Percentiles rank a stretch among this genome's conserved stretches.
These are phyloP conservation scores for Dichotomopilus funicola DNA, from an alignment of 2,329 filamentous ascomycete species.

Conservation along the genomic window DNA sequence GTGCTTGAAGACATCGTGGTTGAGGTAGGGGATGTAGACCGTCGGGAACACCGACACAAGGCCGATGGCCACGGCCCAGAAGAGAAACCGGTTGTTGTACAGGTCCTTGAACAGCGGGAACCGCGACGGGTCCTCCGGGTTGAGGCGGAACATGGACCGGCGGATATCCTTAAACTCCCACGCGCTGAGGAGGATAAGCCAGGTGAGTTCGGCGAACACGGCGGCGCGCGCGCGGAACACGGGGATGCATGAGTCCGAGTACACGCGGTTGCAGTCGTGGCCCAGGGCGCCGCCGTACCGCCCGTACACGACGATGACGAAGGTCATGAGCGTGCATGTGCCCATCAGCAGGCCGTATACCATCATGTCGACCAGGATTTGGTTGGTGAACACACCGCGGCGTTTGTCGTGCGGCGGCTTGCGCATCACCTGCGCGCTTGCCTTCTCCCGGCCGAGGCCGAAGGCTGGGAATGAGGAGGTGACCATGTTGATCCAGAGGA, in stretches of 20 bases:
- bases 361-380: slow-evolving; percentile 72
- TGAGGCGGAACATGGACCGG: slow-evolving; percentile 63
- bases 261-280: slow-evolving; percentile 54
- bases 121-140: slow-evolving; percentile 43
- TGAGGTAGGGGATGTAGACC: slow-evolving; percentile 67
- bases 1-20: slow-evolving; percentile 67
- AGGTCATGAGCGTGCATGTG: slow-evolving; percentile 57
- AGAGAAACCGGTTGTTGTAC: slow-evolving; percentile 64
- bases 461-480: slow-evolving; percentile 85
- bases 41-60: slow-evolving; percentile 58
- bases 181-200: slow-evolving; percentile 65
- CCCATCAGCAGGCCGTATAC: slow-evolving; percentile 77
- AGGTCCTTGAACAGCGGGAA: slow-evolving; percentile 56
- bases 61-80: slow-evolving; percentile 58
- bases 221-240: slow-evolving; percentile 67
- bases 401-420: slow-evolving; percentile 67
- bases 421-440: slow-evolving; percentile 68
- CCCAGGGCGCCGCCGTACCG: slow-evolving; percentile 51
- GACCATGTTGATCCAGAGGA: slow-evolving; percentile 92
- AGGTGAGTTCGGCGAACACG: slow-evolving; percentile 67
- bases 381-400: slow-evolving; percentile 67
- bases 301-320: slow-evolving; percentile 58
- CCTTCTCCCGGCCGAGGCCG: slow-evolving; percentile 74
- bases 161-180: slow-evolving; percentile 74
- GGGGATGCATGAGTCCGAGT: slow-evolving; percentile 47